phyloP scores from a whole-genome alignment of 78 protist species.

The slime mould (Dictyostelium discoideum) region DNA sequence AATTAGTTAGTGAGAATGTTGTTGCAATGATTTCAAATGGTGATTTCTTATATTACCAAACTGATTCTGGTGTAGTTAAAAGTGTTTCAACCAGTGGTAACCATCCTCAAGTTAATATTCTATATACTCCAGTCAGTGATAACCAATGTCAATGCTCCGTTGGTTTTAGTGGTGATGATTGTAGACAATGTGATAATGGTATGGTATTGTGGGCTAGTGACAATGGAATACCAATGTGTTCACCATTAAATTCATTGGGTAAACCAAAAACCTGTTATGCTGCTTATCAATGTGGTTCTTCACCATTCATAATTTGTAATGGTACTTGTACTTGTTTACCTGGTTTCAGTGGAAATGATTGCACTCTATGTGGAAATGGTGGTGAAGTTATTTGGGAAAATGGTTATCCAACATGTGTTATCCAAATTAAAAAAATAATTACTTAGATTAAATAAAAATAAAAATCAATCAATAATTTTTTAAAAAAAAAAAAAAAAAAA shows the following conservation, averaged over 20 bases:
- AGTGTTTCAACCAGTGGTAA: background rate
- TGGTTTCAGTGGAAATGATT: background rate
- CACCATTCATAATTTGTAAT: background rate
- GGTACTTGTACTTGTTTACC: background rate
- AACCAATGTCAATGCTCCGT: background rate
- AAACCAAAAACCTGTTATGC: background rate
- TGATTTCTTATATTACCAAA: background rate
- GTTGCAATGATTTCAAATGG: background rate
- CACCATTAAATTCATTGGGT: background rate
- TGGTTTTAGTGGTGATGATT: background rate
- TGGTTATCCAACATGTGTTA: constrained; percentile 13
- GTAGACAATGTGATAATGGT: background rate
- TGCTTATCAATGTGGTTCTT: background rate
- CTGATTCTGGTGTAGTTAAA: background rate
- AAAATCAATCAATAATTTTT: background rate
- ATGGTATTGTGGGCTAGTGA: background rate
- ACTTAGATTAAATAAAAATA: background rate
- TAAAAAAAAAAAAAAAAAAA: background rate
- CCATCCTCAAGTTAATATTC: background rate
- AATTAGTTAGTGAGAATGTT: background rate
- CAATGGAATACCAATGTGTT: background rate
- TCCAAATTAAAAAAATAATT: background rate
- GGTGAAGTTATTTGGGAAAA: background rate
- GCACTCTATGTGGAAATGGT: background rate
- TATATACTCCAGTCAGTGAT: background rate